These are phyloP conservation scores for Silene coronaria DNA, from an alignment of 179 eudicot genomes.

Conservation along the genomic window DNA sequence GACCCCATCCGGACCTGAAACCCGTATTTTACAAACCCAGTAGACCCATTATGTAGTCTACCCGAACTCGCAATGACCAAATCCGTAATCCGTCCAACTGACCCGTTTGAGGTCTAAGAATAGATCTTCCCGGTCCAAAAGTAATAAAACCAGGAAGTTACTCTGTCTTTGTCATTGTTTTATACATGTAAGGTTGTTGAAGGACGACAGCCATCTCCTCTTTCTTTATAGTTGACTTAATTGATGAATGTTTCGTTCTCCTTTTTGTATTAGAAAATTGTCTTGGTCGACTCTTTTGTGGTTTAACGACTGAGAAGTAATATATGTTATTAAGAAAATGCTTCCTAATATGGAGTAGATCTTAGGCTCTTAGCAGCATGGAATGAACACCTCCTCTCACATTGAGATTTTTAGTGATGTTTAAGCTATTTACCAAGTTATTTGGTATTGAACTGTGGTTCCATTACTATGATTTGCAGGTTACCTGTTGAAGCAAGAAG, in stretches of 20 bases:
- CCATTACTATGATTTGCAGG: constrained; percentile 36
- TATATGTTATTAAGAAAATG: not conserved
- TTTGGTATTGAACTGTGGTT: constrained; percentile 15
- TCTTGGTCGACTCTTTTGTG: not conserved
- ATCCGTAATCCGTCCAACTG: too few species aligned
- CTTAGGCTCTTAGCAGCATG: not conserved
- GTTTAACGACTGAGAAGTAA: not conserved
- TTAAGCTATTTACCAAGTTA: not conserved
- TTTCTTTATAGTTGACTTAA: not conserved
- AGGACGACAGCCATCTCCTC: not conserved
- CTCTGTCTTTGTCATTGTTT: too few species aligned
- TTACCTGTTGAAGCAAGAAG: constrained; percentile 62
- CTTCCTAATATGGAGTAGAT: not conserved
- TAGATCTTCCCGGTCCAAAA: not conserved
- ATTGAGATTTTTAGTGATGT: constrained; percentile 7
- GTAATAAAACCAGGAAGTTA: not conserved
- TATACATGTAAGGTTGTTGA: not conserved
- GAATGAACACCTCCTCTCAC: not conserved
- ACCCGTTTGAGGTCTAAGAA: too few species aligned
- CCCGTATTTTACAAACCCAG: too few species aligned
- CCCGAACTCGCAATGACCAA: too few species aligned
- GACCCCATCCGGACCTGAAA: not conserved
- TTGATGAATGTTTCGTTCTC: not conserved
- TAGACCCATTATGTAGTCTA: too few species aligned
- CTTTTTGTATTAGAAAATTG: not conserved